These are phyloP conservation scores for Cryphonectria parasitica DNA, from an alignment of 2,329 filamentous ascomycete species.

Conservation along the genomic window DNA sequence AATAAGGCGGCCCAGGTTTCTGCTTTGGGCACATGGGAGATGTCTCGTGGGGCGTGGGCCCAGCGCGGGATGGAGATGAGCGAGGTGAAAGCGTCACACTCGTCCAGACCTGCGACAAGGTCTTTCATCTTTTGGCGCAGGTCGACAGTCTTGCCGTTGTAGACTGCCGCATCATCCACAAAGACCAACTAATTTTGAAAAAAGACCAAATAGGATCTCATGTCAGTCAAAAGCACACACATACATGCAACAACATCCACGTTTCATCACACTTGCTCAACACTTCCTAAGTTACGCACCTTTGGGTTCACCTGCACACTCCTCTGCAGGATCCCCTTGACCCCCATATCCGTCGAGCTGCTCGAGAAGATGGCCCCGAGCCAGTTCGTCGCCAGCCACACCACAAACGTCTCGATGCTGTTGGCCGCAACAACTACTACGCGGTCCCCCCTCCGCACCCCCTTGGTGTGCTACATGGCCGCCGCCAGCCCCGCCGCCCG, in stretches of 20 bases:
- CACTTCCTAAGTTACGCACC: conserved; percentile 42
- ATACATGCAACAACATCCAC: neutral
- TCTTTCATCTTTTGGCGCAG: conserved; percentile 72
- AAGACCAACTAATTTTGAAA: conserved; percentile 64
- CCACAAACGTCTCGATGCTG: conserved; percentile 71
- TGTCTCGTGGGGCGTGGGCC: conserved; percentile 55
- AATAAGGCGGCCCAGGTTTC: conserved; percentile 53
- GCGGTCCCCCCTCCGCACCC: conserved; percentile 72
- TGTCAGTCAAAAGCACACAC: neutral
- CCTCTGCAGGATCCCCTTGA: conserved; percentile 75
- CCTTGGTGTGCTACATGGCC: conserved; percentile 64
- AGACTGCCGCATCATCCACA: conserved; percentile 78
- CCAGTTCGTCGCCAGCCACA: conserved; percentile 71
- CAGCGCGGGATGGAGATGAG: conserved; percentile 72
- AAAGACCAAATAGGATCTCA: too few relatives aligned
- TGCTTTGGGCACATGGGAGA: conserved; percentile 54
- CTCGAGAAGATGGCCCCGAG: conserved; percentile 77
- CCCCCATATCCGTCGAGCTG: conserved; percentile 82
- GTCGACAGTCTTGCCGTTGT: conserved; percentile 77
- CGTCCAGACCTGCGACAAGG: conserved; percentile 65
- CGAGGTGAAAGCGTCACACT: conserved; percentile 62
- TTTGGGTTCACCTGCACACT: conserved; percentile 75
- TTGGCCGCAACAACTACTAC: conserved; percentile 78
- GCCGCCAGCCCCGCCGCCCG: conserved; percentile 63
- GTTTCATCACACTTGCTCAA: too few relatives aligned